Evolutionary conservation across 441 rosid species (phyloP), one percentile per base, ranked within the genome.

Genomic region (Gossypium aridum): DNA sequence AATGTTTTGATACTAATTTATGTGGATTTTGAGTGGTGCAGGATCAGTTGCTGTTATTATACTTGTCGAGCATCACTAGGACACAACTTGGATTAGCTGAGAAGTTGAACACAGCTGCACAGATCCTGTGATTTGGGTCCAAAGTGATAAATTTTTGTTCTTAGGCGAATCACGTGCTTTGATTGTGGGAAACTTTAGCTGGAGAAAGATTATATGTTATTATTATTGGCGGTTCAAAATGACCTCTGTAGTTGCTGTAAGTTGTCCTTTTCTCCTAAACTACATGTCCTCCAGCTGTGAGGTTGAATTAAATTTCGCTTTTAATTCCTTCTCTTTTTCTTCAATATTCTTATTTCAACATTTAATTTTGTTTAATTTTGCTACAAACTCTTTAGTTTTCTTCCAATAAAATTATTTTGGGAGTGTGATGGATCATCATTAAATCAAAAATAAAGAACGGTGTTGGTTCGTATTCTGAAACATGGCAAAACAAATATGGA

Each of bases 51-150:
- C 87, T 95, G 17, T 71, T 95, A 82, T 81, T 95, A 53, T 93
- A 93, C 77, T 83, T 95, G 74, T 87, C 99, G 25, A 93, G 97
- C 90, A 90, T 95, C 78, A 89, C 93, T 12, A 91, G 98, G 84
- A 93, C 99, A 75, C 99, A 91, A 78, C 89, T 95, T 70, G 85
- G 92, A 81, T 73, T 93, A 75, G 99, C 99, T 7, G 98, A 95
- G 71, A 95, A 90, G 87, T 83, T 93, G 81, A 95, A 95, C 84
- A 93, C 98, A 2, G 97, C 99, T 47, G 98, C 99, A 25, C 98
- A 95, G 85, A 76, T 91, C 82, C 87, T 86, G 73, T 92, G 80
- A 80, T 51, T 63, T 54, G 16, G 49, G 22, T n/a, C 64, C 8
- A 7, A 47, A 26, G 37, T 9, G 70, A 69, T 62, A 28, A 59